Conservation (phyloP, 139 green algal genomes). For the Pycnococcus provasolii region DNA sequence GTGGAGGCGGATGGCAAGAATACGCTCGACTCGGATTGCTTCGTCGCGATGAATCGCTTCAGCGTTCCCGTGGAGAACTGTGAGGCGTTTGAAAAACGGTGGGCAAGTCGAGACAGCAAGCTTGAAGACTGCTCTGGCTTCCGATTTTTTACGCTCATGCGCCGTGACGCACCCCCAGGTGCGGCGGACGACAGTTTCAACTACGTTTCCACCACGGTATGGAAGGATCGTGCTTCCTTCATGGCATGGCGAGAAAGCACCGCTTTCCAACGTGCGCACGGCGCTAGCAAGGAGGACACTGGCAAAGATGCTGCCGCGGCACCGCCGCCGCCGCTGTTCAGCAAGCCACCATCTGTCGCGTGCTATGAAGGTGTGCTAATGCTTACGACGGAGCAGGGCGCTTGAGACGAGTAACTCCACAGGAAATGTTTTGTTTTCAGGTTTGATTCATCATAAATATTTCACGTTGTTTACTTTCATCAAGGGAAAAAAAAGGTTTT, state of each 20-base stretch:
- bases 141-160: conserved; percentile 13
- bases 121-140: conserved; percentile 18
- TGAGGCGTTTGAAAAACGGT: conserved; percentile 29
- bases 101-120: conserved; percentile 13
- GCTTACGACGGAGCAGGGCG: neutral
- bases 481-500: too few relatives aligned
- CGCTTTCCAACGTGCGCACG: conserved; percentile 14
- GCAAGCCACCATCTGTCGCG: neutral
- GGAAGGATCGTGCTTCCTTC: conserved; percentile 10
- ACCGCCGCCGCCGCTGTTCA: neutral
- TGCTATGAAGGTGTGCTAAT: neutral
- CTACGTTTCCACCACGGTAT: conserved; percentile 26
- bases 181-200: conserved; percentile 26
- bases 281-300: conserved; percentile 14
- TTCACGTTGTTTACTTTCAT: too few relatives aligned
- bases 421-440: too few relatives aligned
- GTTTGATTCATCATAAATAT: too few relatives aligned
- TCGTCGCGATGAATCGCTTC: conserved; percentile 27
- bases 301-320: neutral
- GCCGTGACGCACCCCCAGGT: conserved; percentile 15
- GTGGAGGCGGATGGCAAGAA: conserved; percentile 25
- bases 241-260: conserved; percentile 4
- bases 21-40: conserved; percentile 22
- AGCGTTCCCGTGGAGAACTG: conserved; percentile 12
- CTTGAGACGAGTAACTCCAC: neutral